A percentile compares a stretch with the other conserved stretches of the same genome.
phyloP scores from a whole-genome alignment of 352 stramenopile species.

The Elongisporangium anandrum region DNA sequence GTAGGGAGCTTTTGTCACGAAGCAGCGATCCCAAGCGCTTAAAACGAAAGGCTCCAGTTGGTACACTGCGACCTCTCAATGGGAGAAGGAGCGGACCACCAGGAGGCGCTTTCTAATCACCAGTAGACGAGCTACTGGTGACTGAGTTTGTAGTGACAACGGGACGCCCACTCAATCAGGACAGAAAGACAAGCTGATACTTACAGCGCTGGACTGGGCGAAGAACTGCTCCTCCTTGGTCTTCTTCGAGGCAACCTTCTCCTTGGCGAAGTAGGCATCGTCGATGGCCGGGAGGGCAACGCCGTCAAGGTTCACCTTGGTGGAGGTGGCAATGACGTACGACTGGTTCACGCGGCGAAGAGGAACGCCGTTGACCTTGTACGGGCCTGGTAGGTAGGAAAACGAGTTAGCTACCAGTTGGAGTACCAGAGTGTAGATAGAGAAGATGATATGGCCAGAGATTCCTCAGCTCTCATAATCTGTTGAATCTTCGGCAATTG shows the following conservation, averaged over 20 bases:
- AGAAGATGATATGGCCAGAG: constrained; percentile 1
- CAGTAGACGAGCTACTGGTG: neutral
- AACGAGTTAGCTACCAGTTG: neutral
- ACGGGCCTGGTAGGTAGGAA: constrained; percentile 81
- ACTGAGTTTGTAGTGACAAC: constrained; percentile 12
- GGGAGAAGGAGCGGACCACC: constrained; percentile 1
- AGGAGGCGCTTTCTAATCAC: neutral
- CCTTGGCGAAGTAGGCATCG: constrained; percentile 97
- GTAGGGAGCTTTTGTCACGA: constrained; percentile 82
- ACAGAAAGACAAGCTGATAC: constrained; percentile 13
- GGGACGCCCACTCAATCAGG: neutral
- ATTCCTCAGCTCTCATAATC: constrained; percentile 91
- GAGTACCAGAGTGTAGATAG: neutral
- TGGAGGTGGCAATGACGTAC: constrained; percentile 98
- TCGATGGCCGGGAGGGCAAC: constrained; percentile 92
- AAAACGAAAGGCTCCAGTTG: constrained; percentile 19
- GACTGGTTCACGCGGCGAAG: constrained; percentile 98
- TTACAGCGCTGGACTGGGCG: constrained; percentile 83
- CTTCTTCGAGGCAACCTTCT: constrained; percentile 86
- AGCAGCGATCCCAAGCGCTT: constrained; percentile 90
- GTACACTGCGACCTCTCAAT: constrained; percentile 17
- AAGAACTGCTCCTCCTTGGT: constrained; percentile 98
- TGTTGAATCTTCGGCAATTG: constrained; percentile 51
- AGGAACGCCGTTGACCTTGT: constrained; percentile 99
- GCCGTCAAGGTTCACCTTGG: constrained; percentile 93